Evolutionary conservation across 805 yeast species (phyloP), one percentile per base, ranked within the genome.

Genomic region (Wickerhamomyces xylosicus): DNA sequence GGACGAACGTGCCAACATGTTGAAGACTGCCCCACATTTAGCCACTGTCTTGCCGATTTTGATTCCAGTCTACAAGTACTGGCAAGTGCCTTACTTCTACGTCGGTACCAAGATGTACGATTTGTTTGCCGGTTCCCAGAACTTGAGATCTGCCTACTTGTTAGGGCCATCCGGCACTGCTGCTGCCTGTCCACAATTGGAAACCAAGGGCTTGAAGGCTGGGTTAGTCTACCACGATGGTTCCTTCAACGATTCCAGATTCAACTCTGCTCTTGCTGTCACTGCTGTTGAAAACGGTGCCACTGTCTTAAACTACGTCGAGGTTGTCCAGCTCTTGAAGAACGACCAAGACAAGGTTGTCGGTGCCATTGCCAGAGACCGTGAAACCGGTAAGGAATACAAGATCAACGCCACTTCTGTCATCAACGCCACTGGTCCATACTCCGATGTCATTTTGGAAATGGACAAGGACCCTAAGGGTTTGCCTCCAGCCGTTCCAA

Each of bases 211-310:
- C 47, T 73, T 90, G 62, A 89, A 85, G 63, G 95, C 95, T 34
- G 85, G 92, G 38, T 71, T 92, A 50, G 94, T 90, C 40, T 89
- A 90, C 67, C 95, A 89, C 61, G 97, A 89, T 61, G 97, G 97
- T 50, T 70, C 87, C 27, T 94, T 89, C 62, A 89, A 89, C 61
- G 97, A 89, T 59, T 70, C 97, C 11, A 75, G 97, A 62, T 78
- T 87, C 79, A 87, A 89, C 59, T 69, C 90, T 5, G 68, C 95
- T 22, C 69, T 89, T 50, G 96, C 95, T 29, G 57, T 85, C 38
- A 79, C 95, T 21, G 97, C 97, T 28, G 67, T 80, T 45, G 79
- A 84, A 53, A 65, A 80, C 44, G 97, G 97, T 45, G 95, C 96
- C 22, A 86, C 94, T 40, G 84, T 82, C 4, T 69, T 87, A 53